Conservation (phyloP, 306 rosid species). For the Benincasa hispida region DNA sequence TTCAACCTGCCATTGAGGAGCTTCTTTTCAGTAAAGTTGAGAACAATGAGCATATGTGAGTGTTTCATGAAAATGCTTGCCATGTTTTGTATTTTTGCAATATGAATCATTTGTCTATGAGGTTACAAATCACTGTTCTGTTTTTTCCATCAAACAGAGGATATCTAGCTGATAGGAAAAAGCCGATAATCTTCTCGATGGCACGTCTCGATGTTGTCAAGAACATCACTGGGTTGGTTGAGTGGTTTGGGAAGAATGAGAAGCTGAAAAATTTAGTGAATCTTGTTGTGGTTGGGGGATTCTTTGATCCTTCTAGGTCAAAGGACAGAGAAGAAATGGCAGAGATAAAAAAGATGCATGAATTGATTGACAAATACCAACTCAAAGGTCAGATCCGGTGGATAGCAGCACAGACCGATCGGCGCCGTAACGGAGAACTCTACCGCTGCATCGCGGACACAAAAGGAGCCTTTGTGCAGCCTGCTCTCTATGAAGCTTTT, state of each 20-base stretch:
- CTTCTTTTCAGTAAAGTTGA: constrained; percentile 50
- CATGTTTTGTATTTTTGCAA: neutral
- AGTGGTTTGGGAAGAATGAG: constrained; percentile 71
- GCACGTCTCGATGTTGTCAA: constrained; percentile 86
- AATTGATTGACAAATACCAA: constrained; percentile 50
- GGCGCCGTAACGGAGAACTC: constrained; percentile 69
- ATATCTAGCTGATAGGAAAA: constrained; percentile 49
- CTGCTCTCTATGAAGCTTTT: constrained; percentile 89
- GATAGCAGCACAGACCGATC: constrained; percentile 82
- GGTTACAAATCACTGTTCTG: neutral
- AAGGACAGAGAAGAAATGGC: constrained; percentile 83
- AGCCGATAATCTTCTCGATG: constrained; percentile 85
- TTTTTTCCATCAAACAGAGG: constrained; percentile 36
- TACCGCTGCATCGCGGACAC: constrained; percentile 78
- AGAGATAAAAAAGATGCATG: constrained; percentile 65
- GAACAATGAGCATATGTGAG: constrained; percentile 66
- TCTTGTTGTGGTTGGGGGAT: constrained; percentile 87
- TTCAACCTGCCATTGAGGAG: constrained; percentile 65
- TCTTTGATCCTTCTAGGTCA: constrained; percentile 83
- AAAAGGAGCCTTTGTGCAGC: constrained; percentile 87
- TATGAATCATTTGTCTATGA: neutral
- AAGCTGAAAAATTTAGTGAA: constrained; percentile 62
- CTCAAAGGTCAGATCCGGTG: constrained; percentile 83
- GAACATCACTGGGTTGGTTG: constrained; percentile 64
- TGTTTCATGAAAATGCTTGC: neutral